Conservation (phyloP, 2,329 filamentous ascomycete species). For the Botrytis elliptica region DNA sequence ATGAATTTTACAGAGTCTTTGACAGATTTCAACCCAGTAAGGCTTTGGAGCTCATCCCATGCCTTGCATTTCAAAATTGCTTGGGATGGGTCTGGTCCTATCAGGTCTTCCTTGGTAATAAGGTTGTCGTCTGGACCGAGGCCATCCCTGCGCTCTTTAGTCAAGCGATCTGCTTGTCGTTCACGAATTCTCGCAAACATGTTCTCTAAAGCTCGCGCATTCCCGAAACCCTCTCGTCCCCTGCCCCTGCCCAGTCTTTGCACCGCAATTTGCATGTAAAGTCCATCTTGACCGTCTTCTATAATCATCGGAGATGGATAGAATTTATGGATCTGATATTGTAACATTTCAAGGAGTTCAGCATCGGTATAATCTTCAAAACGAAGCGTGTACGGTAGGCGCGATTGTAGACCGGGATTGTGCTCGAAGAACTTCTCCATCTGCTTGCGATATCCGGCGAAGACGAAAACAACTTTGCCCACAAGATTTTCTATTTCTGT, state of each 20-base stretch:
- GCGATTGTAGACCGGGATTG: constrained; percentile 68
- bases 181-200: constrained; percentile 51
- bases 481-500: constrained; percentile 70
- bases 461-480: constrained; percentile 68
- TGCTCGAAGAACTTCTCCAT: constrained; percentile 78
- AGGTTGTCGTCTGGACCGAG: constrained; percentile 54
- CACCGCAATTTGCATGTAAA: constrained; percentile 63
- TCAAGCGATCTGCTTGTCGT: constrained; percentile 59
- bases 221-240: constrained; percentile 68
- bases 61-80: constrained; percentile 52
- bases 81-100: constrained; percentile 63
- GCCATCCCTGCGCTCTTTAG: constrained; percentile 44
- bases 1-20: constrained; percentile 60
- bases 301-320: constrained; percentile 57
- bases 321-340: constrained; percentile 51
- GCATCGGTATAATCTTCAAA: constrained; percentile 68
- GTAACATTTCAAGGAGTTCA: constrained; percentile 63
- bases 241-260: constrained; percentile 61
- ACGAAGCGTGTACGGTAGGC: constrained; percentile 63
- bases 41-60: constrained; percentile 55
- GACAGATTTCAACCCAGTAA: constrained; percentile 61
- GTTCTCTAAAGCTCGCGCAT: constrained; percentile 69
- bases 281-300: constrained; percentile 56
- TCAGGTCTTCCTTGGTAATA: constrained; percentile 65
- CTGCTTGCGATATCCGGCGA: constrained; percentile 70